phyloP scores from a whole-genome alignment of 306 rosid species.

The Prinsepia uniflora region DNA sequence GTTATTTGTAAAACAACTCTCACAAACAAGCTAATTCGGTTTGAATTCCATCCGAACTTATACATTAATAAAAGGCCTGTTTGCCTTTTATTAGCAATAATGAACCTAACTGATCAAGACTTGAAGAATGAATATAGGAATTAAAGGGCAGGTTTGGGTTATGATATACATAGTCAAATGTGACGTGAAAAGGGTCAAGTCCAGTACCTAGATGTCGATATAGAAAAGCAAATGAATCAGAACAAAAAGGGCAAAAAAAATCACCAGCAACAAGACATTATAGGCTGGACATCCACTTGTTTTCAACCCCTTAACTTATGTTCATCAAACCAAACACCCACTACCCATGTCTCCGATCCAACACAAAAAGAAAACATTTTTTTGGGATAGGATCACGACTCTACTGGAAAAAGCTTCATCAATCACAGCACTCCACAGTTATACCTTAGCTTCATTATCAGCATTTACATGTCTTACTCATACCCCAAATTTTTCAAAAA shows the following conservation, averaged over 20 bases:
- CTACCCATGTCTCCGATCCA: constrained; percentile 53
- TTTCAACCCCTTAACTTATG: constrained; percentile 67
- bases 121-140: background rate
- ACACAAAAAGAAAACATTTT: constrained; percentile 20
- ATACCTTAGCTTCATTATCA: constrained; percentile 46
- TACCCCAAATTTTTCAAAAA: constrained; percentile 15
- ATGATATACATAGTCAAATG: constrained; percentile 22
- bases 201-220: constrained; percentile 52
- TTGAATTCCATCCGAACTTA: too few relatives aligned
- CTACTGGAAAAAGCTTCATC: constrained; percentile 24
- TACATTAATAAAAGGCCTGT: too few relatives aligned
- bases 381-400: constrained; percentile 37
- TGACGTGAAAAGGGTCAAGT: constrained; percentile 44
- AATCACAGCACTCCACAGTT: constrained; percentile 37
- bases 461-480: constrained; percentile 28
- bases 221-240: constrained; percentile 79
- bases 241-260: constrained; percentile 70
- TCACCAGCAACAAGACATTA: constrained; percentile 50
- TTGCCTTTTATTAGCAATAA: too few relatives aligned
- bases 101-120: background rate
- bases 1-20: too few relatives aligned
- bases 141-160: background rate
- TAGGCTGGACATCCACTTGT: constrained; percentile 74
- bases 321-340: constrained; percentile 63
- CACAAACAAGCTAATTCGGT: too few relatives aligned